Base-by-base conservation (phyloP, 2,329 filamentous ascomycete species). In the Aureobasidium sp. region DNA sequence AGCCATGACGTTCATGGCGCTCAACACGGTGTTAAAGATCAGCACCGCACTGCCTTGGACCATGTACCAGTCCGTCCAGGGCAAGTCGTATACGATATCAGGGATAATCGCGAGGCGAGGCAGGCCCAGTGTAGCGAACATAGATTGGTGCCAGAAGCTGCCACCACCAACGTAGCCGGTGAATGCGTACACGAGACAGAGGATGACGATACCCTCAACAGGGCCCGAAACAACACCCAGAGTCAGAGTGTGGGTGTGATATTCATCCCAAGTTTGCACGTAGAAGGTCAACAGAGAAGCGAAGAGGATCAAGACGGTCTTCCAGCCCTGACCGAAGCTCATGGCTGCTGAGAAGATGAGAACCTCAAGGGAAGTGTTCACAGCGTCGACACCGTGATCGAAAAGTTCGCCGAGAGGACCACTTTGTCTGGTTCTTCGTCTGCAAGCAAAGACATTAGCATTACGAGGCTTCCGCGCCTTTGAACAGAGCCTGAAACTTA, bases 221-320 rank as follows among this genome's bases (percentile, higher is more conserved):
- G 94, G 94, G 0, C 94, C 94, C 66, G 93, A 97, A 67, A 99
- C 82, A 65, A 97, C 79, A 63, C 94, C 94, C 6, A 99, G 84
- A 1, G 91, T 97, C 51, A 99, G 83, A 3, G 92, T 94, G 75
- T 97, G 92, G 57, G 94, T 99, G 77, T 97, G 93, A 77, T 97
- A 99, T 74, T 97, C 94, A 72, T 99, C 94, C 94, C 94, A 99
- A 37, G 94, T 97, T 74, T 97, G 94, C 45, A 97, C 88, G 75
- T 97, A 97, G 76, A 99, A 99, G n/a, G 94, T 97, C 69, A 95
- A 81, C 63, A 93, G 85, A 7, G 89, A 87, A 67, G 88, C 90
- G 76, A 96, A 96, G 16, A 97, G 82, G 5, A 83, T 85, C 63
- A 91, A 78, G 13, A 97, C 86, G 0, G 92, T 96, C 75, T 86